Percentiles rank a stretch among this genome's conserved stretches.
Evolutionary conservation across 371 early-diverging fungal species (phyloP).

Genomic region (Rhizomucor pusillus): DNA sequence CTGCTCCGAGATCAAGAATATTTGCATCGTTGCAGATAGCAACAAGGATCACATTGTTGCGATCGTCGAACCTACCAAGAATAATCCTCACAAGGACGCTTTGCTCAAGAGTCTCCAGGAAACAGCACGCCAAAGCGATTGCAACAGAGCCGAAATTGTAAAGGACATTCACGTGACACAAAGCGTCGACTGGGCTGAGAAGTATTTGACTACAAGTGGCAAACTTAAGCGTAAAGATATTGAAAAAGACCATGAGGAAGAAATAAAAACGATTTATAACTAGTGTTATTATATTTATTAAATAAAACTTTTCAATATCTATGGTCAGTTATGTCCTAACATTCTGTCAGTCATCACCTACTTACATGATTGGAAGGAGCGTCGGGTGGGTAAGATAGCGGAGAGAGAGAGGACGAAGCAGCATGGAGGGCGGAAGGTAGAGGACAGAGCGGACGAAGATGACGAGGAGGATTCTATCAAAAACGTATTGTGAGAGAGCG

Average conservation of each 20-base stretch:
- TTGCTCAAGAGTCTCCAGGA: slow-evolving; percentile 46
- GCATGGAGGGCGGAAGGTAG: too few relatives aligned
- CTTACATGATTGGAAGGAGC: too few relatives aligned
- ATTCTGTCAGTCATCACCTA: too few relatives aligned
- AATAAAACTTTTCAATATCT: too few relatives aligned
- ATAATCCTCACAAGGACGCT: slow-evolving; percentile 36
- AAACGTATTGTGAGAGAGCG: too few relatives aligned
- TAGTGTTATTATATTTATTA: too few relatives aligned
- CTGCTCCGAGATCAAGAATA: slow-evolving; percentile 66
- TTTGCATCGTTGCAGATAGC: slow-evolving; percentile 81
- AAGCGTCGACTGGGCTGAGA: slow-evolving; percentile 48
- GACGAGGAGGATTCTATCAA: too few relatives aligned
- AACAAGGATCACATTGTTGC: slow-evolving; percentile 61
- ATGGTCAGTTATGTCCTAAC: too few relatives aligned
- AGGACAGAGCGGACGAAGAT: too few relatives aligned
- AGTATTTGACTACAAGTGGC: slow-evolving; percentile 56
- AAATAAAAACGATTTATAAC: slow-evolving; percentile 47
- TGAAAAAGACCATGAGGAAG: slow-evolving; percentile 44
- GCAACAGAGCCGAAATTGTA: slow-evolving; percentile 50
- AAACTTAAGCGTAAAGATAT: slow-evolving; percentile 58
- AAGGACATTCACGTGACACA: slow-evolving; percentile 45
- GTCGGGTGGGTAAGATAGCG: too few relatives aligned
- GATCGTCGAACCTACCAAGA: slow-evolving; percentile 62
- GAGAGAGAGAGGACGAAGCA: too few relatives aligned
- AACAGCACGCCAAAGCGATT: slow-evolving; percentile 39